These are phyloP conservation scores for Penicillium bialowiezense DNA, from an alignment of 495 filamentous ascomycete genomes.

Conservation along the genomic window DNA sequence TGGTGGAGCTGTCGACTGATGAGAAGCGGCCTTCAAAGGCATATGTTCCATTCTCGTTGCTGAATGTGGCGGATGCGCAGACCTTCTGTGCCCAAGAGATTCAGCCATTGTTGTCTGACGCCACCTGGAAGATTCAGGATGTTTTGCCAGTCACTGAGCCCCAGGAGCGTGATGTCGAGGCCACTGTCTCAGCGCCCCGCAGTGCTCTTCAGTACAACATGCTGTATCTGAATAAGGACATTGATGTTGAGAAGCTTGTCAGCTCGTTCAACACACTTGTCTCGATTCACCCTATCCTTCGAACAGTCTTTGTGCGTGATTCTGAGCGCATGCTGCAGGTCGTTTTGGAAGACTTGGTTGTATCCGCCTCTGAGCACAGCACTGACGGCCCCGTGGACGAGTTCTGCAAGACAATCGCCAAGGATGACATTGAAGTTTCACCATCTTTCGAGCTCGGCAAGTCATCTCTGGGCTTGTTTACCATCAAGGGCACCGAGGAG, in stretches of 20 bases:
- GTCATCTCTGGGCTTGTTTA: conserved; percentile 24
- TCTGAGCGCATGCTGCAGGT: conserved; percentile 41
- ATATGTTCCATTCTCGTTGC: conserved; percentile 31
- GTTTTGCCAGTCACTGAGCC: conserved; percentile 30
- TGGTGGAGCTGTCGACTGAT: conserved; percentile 4
- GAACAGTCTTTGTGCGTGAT: conserved; percentile 58
- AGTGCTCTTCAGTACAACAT: conserved; percentile 40
- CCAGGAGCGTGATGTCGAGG: conserved; percentile 44
- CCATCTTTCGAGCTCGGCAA: conserved; percentile 50
- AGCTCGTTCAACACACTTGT: conserved; percentile 36
- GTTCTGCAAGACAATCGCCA: conserved; percentile 37
- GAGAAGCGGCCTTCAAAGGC: conserved; percentile 1
- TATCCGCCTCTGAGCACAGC: conserved; percentile 32
- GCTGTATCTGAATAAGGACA: conserved; percentile 25
- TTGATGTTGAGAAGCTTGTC: conserved; percentile 24
- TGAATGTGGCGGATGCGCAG: conserved; percentile 26
- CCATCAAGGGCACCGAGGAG: conserved; percentile 36
- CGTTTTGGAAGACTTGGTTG: conserved; percentile 42
- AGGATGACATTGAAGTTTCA: conserved; percentile 3
- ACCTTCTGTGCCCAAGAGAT: conserved; percentile 18
- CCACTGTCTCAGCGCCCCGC: conserved; percentile 41
- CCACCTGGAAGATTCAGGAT: conserved; percentile 24
- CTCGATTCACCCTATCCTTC: conserved; percentile 54
- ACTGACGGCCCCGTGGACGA: conserved; percentile 29
- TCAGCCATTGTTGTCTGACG: conserved; percentile 15